Base-by-base conservation (phyloP, 192 early-diverging fungal genomes). In the Coemansia sp. region DNA sequence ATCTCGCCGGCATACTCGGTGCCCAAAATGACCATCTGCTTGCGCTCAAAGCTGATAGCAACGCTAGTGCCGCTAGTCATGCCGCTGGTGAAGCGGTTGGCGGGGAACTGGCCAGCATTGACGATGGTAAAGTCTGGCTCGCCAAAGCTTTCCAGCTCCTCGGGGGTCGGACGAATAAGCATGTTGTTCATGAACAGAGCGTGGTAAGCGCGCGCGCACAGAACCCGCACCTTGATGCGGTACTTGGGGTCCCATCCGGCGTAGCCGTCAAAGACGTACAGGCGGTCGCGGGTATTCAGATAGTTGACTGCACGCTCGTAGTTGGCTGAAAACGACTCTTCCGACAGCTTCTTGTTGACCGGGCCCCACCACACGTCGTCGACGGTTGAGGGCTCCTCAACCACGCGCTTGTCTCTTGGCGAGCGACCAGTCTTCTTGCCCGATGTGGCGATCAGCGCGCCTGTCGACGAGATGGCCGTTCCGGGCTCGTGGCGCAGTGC, bases 1-100 rank as follows among this genome's bases (percentile, higher is more conserved):
- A 98, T 98, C 80, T 98, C 95, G 51, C 95, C 95, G 51, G 95
- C 95, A 62, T 98, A 98, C 75, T 96, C 89, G 55, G 93, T 93
- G 39, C 95, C 95, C 34, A 98, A 82, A 46, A 98, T 98, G 30
- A 98, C 90, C 95, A 98, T 98, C 78, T 98, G 92, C 26, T 70
- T 68, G 72, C 89, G 87, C 68, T 88, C 86, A 55, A 98, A 98
- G 87, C 89, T 91, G 71, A 98, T 79, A 18, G 91, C 81, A 36
- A 98, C 88, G 48, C 88, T 90, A 59, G 95, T 98, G 53, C 80
- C 85, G 50, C 91, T 94, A 51, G 92, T 94, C 92, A 97, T 94
- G 46, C 95, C 95, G 51, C 85, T 91, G 51, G 90, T 93, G 80
- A 88, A 93, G 39, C 88, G 77, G 83, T 94, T 93, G 53, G 93